Conservation (phyloP, 805 yeast genomes). For the Isabelozyma heimii region DNA sequence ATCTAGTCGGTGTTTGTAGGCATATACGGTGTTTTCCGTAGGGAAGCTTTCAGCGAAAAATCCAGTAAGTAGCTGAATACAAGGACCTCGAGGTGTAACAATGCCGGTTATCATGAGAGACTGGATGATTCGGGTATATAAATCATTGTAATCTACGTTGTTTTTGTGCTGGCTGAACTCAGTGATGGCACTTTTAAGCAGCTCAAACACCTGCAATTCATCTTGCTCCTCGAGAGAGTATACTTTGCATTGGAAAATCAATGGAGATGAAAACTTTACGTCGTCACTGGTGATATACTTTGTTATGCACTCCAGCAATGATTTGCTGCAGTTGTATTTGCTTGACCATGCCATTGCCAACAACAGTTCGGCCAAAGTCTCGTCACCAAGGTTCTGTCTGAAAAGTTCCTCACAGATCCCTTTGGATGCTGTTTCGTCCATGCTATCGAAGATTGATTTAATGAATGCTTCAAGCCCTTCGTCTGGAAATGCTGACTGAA, state of each 20-base stretch:
- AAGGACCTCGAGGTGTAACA: slow-evolving; percentile 17
- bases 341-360: slow-evolving; percentile 10
- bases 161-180: slow-evolving; percentile 1
- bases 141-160: slow-evolving; percentile 8
- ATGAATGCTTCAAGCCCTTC: background rate
- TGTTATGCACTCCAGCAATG: slow-evolving; percentile 8
- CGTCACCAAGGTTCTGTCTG: slow-evolving; percentile 20
- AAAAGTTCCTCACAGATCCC: slow-evolving; percentile 11
- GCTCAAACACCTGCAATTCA: slow-evolving; percentile 1
- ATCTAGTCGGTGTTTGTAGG: slow-evolving; percentile 29
- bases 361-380: slow-evolving; percentile 16
- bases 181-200: slow-evolving; percentile 1
- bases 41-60: slow-evolving; percentile 7
- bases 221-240: slow-evolving; percentile 1
- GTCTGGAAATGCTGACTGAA: slow-evolving; percentile 11
- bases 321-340: background rate
- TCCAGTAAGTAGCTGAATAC: slow-evolving; percentile 11
- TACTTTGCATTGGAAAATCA: slow-evolving; percentile 18
- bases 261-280: slow-evolving; percentile 15
- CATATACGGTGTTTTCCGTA: slow-evolving; percentile 14
- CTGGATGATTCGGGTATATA: slow-evolving; percentile 15
- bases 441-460: background rate
- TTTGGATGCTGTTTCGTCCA: background rate
- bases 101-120: slow-evolving; percentile 10
- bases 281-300: slow-evolving; percentile 17